Conservation (phyloP, 2,329 filamentous ascomycete genomes). For the Metarhizium rileyi region DNA sequence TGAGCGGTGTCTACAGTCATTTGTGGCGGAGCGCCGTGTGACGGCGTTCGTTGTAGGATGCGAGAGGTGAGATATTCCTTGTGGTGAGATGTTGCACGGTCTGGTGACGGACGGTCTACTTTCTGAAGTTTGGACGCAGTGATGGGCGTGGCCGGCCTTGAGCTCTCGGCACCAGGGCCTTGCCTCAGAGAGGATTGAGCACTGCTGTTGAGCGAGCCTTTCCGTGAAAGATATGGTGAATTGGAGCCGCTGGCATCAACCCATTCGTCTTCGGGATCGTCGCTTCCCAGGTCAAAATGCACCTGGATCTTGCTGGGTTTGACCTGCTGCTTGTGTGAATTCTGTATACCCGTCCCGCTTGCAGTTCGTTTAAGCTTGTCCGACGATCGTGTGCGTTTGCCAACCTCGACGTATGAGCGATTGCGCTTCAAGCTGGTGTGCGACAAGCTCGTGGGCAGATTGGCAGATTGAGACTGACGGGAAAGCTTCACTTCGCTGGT, state of each 20-base stretch:
- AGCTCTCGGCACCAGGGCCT: constrained; percentile 21
- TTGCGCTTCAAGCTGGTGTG: constrained; percentile 50
- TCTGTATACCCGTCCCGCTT: constrained; percentile 38
- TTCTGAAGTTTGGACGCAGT: constrained; percentile 11
- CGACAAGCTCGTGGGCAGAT: constrained; percentile 45
- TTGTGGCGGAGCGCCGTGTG: constrained; percentile 51
- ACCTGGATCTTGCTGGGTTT: constrained; percentile 39
- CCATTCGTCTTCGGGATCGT: constrained; percentile 48
- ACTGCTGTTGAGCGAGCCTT: constrained; percentile 39
- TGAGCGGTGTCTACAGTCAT: constrained; percentile 49
- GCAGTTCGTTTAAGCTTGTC: constrained; percentile 43
- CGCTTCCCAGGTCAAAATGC: constrained; percentile 53
- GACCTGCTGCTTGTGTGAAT: constrained; percentile 31
- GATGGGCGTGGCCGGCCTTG: constrained; percentile 26
- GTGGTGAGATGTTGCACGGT: constrained; percentile 38
- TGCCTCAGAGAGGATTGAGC: constrained; percentile 36
- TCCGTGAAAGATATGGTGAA: constrained; percentile 42
- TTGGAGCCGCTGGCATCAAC: constrained; percentile 56
- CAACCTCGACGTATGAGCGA: constrained; percentile 47
- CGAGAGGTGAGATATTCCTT: constrained; percentile 59
- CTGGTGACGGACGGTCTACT: constrained; percentile 16
- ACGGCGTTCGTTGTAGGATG: constrained; percentile 54
- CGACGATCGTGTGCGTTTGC: constrained; percentile 40
- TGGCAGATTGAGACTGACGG: constrained; percentile 31
- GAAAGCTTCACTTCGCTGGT: constrained; percentile 42